Percentiles rank a stretch among this genome's conserved stretches.
phyloP scores from a whole-genome alignment of 225 moss, liverwort and hornwort genomes.

The Pseudisothecium myosuroides region DNA sequence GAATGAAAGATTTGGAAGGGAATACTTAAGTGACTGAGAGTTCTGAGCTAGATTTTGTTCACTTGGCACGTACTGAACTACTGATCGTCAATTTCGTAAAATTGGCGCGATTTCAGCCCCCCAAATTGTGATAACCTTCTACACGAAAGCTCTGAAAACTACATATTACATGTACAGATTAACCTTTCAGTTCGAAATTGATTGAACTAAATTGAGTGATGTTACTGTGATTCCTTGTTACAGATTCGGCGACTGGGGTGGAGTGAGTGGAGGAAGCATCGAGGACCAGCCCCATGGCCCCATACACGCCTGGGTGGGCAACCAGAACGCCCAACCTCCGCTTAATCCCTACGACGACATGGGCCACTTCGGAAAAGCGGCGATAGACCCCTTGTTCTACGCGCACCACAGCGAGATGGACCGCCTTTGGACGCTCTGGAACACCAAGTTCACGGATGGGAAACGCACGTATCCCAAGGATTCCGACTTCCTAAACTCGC shows the following conservation, averaged over 20 bases:
- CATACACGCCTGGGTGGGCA: conserved; percentile 7
- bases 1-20: background rate
- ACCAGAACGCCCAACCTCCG: background rate
- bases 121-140: background rate
- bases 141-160: background rate
- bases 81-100: no score
- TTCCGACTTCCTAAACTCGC: conserved; percentile 11
- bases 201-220: background rate
- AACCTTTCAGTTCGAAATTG: no score
- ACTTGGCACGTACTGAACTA: background rate
- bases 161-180: no score
- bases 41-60: background rate
- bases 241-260: conserved; percentile 10
- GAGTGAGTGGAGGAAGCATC: background rate
- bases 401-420: conserved; percentile 5
- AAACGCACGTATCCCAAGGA: background rate
- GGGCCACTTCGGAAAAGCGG: conserved; percentile 3
- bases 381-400: background rate
- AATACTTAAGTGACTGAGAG: background rate
- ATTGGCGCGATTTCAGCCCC: background rate
- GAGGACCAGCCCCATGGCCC: conserved; percentile 26
- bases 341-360: background rate
- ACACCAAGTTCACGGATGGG: background rate
- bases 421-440: conserved; percentile 12
- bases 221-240: background rate